Conservation (phyloP, 495 filamentous ascomycete genomes). For the Tuber microsphaerosporum region DNA sequence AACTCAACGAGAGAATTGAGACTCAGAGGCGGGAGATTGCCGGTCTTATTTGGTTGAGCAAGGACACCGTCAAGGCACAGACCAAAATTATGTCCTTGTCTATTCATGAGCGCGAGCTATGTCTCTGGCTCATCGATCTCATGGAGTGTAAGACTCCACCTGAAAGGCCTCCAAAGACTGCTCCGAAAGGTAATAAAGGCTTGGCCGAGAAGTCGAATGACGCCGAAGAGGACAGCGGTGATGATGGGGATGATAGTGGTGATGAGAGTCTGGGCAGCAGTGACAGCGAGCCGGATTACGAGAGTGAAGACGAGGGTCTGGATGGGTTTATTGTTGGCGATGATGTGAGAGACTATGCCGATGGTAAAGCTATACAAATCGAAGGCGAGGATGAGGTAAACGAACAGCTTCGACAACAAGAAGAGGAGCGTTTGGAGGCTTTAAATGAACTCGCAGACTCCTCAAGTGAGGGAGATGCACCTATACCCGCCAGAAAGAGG, state of each 20-base stretch:
- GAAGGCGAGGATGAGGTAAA: slow-evolving; percentile 29
- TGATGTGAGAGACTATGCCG: slow-evolving; percentile 16
- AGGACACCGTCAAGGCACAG: slow-evolving; percentile 47
- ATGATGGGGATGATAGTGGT: slow-evolving; percentile 8
- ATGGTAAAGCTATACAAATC: slow-evolving; percentile 24
- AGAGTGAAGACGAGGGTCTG: slow-evolving; percentile 25
- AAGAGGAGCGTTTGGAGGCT: slow-evolving; percentile 9
- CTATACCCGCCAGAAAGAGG: background rate
- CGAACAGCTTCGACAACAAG: slow-evolving; percentile 14
- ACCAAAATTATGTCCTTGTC: slow-evolving; percentile 55
- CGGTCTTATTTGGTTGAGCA: slow-evolving; percentile 48
- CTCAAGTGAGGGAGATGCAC: slow-evolving; percentile 9
- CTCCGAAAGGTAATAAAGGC: background rate
- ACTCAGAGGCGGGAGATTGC: slow-evolving; percentile 51
- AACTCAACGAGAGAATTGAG: slow-evolving; percentile 48
- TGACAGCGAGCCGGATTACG: slow-evolving; percentile 15
- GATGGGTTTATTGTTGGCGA: slow-evolving; percentile 35
- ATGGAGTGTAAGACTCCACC: slow-evolving; percentile 26
- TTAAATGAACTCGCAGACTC: slow-evolving; percentile 26
- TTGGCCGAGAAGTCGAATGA: background rate
- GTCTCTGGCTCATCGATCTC: slow-evolving; percentile 23
- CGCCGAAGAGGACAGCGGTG: slow-evolving; percentile 2
- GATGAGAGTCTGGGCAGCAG: slow-evolving; percentile 28
- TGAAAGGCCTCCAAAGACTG: slow-evolving; percentile 12
- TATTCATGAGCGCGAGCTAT: slow-evolving; percentile 51